Base-by-base conservation (phyloP, 2,329 filamentous ascomycete species). In the Diplocarpon rosae region DNA sequence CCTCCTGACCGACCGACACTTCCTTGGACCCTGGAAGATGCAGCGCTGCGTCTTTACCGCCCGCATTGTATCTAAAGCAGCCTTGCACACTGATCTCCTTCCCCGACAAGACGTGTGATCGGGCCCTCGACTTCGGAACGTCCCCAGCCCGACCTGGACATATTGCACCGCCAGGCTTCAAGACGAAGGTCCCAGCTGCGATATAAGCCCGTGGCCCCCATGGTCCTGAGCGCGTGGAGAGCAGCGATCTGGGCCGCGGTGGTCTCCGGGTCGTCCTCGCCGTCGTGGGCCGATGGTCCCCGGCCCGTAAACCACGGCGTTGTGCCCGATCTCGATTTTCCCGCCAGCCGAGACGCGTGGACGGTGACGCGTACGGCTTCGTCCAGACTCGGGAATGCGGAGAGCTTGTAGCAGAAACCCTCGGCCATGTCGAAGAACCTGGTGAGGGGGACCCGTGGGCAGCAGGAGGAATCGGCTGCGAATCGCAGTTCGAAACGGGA, bases 331-430 rank as follows among this genome's bases (percentile, higher is more conserved):
- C 11, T 59, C 57, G 10, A 71, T 61, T n/a, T n/a, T 0, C 66
- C 59, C 0, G 66, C 69, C 1, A 64, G 58, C 40, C 65, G 66
- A 47, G 56, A 63, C 9, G 70, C 69, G 38, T 71, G 66, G 2
- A 72, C 68, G 0, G 72, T 71, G 1, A 76, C 71, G 8, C 76
- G 56, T 0, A 72, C 73, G 1, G 68, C 73, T 20, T 75, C 69
- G 47, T 76, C 70, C 32, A 72, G 56, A 1, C 59, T 60, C 42
- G 76, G 62, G 37, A 67, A 58, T 0, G 60, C 58, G 0, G 70
- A 68, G 2, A 75, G 56, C 1, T 60, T 62, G 47, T 72, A 72
- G 48, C 66, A 67, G 48, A 64, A 75, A 53, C 72, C 70, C 0
- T 63, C 62, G 0, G 69, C 63, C 0, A 66, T 63, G 30, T 62